Percentiles rank a stretch among this genome's conserved stretches.
Evolutionary conservation across 2,329 filamentous ascomycete species (phyloP).

Genomic region (Trichoderma oligosporum): DNA sequence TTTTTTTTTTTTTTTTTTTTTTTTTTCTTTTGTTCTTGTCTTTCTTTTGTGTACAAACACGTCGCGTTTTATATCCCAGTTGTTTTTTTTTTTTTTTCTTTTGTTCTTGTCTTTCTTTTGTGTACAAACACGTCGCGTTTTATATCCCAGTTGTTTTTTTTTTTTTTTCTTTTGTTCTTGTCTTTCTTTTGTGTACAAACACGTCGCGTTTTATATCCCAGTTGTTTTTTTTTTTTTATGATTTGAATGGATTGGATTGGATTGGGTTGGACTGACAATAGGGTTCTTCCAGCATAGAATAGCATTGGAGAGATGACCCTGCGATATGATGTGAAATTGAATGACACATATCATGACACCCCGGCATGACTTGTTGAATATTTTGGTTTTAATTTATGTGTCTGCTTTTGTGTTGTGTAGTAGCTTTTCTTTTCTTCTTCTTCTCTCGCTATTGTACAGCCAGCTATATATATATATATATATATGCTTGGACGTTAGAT

Average conservation of each 20-base stretch:
- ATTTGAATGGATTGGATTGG: conserved; percentile 1
- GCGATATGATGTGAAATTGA: conserved; percentile 14
- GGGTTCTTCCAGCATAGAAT: conserved; percentile 18
- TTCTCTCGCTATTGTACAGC: conserved; percentile 14
- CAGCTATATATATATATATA: conserved; percentile 12
- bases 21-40: conserved; percentile 27
- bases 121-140: conserved; percentile 24
- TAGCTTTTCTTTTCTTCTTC: neutral
- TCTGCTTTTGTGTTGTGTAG: neutral
- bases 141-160: conserved; percentile 24
- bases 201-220: conserved; percentile 24
- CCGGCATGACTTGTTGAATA: neutral
- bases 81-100: conserved; percentile 12
- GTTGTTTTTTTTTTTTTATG: neutral
- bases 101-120: conserved; percentile 28
- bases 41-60: conserved; percentile 24
- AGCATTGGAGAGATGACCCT: conserved; percentile 15
- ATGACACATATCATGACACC: conserved; percentile 10
- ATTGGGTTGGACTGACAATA: conserved; percentile 9
- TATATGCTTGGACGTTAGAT: conserved; percentile 17
- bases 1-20: conserved; percentile 26
- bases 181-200: conserved; percentile 25
- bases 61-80: conserved; percentile 24
- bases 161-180: conserved; percentile 26
- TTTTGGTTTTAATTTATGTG: neutral